Evolutionary conservation across 352 stramenopile genomes (phyloP), one percentile per base, ranked within the genome.

Genomic region (Phytophthora sojae): DNA sequence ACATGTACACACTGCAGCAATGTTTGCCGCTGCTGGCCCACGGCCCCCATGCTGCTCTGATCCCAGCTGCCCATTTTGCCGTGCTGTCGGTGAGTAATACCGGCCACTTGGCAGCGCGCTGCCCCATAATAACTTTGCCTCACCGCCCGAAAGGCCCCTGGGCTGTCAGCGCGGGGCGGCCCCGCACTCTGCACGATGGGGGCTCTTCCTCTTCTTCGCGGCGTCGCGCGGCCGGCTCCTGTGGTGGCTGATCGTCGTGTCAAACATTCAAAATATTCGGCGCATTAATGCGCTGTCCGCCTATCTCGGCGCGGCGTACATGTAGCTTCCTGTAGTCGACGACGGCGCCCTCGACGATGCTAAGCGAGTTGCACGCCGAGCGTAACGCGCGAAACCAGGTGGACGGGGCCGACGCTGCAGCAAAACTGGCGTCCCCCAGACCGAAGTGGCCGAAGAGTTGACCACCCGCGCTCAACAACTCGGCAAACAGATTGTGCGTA

Each of bases 321-420:
- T 17, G 1, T 47, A 47, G 15, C 50, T 62, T 67, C 37, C 42
- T 71, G 57, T 71, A 61, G 47, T 61, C 49, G 57, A 35, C 53
- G 26, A 39, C 29, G 35, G 32, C 45, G 15, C 17, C 58, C 47
- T 8, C 37, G 26, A 19, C n/a, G 60, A 57, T 29, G 69, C 76
- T 9, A 67, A 59, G n/a, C 74, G 67, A 23, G 65, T 86, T 56
- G 23, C 51, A 57, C 19, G 61, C 80, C 51, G 87, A 81, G 88
- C 59, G 69, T 64, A 61, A 61, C 42, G 58, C 50, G 8, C 12
- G 29, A 73, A 73, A 73, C 52, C 66, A 69, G 49, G 66, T 64
- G 66, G 47, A 51, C 8, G 39, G 14, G 32, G 9, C 35, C 11
- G 61, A 35, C n/a, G 64, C 23, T 56, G 25, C 64, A 55, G 29